These are phyloP conservation scores for Trypanosoma cruzi DNA, from an alignment of 208 protist genomes.

Conservation along the genomic window DNA sequence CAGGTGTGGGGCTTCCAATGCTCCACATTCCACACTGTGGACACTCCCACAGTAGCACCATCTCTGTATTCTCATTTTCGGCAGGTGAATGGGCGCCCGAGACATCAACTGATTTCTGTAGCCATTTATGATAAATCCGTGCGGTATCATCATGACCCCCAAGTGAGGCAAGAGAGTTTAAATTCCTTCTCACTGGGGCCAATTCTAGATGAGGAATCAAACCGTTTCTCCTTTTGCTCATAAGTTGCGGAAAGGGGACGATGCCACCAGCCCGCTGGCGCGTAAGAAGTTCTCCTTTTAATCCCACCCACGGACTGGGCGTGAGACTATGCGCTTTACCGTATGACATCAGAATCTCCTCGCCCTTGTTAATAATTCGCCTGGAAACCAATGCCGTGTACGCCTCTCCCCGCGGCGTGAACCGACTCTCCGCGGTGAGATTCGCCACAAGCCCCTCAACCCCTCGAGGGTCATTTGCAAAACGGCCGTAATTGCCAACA, in stretches of 20 bases:
- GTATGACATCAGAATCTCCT: conserved; percentile 92
- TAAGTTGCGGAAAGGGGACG: conserved; percentile 64
- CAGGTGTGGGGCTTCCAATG: conserved; percentile 29
- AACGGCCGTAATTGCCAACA: conserved; percentile 86
- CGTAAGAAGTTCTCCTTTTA: conserved; percentile 63
- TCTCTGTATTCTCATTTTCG: conserved; percentile 6
- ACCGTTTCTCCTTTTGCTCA: background rate
- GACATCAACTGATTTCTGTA: background rate
- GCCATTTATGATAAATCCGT: background rate
- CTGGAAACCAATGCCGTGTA: conserved; percentile 85
- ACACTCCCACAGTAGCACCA: conserved; percentile 81
- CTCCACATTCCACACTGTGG: conserved; percentile 82
- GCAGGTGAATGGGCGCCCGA: background rate
- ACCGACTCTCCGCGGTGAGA: conserved; percentile 78
- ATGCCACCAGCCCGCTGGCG: conserved; percentile 54
- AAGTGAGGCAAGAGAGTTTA: background rate
- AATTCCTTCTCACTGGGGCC: background rate
- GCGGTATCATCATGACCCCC: background rate
- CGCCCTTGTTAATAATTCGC: conserved; percentile 69
- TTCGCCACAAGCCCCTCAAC: conserved; percentile 70
- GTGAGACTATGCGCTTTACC: conserved; percentile 82
- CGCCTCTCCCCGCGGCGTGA: conserved; percentile 74
- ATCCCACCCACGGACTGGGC: conserved; percentile 60
- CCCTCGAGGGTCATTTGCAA: conserved; percentile 88
- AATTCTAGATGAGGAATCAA: background rate